A percentile compares a stretch with the other conserved stretches of the same genome.
These are phyloP conservation scores for Schizophyllum commune DNA, from an alignment of 1,284 basidiomycete genomes.

Conservation along the genomic window DNA sequence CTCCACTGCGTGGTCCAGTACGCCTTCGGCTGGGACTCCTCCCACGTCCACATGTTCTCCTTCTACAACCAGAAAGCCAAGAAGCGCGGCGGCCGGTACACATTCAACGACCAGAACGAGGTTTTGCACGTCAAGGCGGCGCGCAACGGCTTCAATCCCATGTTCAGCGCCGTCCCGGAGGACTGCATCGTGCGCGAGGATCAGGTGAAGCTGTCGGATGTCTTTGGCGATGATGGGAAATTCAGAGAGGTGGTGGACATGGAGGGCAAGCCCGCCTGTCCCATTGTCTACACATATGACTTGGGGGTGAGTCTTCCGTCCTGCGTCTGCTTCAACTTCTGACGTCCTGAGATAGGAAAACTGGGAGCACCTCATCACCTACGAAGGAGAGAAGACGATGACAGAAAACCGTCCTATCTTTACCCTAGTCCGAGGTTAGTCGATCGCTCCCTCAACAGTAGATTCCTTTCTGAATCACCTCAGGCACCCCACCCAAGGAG, in stretches of 20 bases:
- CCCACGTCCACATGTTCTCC: conserved; percentile 9
- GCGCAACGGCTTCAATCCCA: conserved; percentile 5
- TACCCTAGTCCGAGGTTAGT: background rate
- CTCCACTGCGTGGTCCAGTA: conserved; percentile 11
- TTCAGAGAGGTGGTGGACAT: background rate
- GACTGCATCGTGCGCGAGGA: background rate
- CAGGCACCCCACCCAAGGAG: too few relatives aligned
- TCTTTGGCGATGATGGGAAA: background rate
- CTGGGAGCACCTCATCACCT: conserved; percentile 11
- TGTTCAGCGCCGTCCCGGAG: background rate
- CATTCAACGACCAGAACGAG: background rate
- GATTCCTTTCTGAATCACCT: too few relatives aligned
- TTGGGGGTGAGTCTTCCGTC: conserved; percentile 8
- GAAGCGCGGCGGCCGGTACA: background rate
- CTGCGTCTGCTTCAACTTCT: background rate
- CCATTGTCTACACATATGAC: conserved; percentile 10
- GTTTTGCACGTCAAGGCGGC: conserved; percentile 3
- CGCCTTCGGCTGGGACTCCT: conserved; percentile 8
- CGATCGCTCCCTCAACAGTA: too few relatives aligned
- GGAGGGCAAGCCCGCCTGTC: background rate
- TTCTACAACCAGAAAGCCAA: background rate
- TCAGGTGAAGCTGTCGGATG: conserved; percentile 1
- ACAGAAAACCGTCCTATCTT: background rate
- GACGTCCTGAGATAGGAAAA: conserved; percentile 3
- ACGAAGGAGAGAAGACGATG: conserved; percentile 6